These are phyloP conservation scores for Darksidea phi DNA, from an alignment of 495 filamentous ascomycete genomes.

Conservation along the genomic window DNA sequence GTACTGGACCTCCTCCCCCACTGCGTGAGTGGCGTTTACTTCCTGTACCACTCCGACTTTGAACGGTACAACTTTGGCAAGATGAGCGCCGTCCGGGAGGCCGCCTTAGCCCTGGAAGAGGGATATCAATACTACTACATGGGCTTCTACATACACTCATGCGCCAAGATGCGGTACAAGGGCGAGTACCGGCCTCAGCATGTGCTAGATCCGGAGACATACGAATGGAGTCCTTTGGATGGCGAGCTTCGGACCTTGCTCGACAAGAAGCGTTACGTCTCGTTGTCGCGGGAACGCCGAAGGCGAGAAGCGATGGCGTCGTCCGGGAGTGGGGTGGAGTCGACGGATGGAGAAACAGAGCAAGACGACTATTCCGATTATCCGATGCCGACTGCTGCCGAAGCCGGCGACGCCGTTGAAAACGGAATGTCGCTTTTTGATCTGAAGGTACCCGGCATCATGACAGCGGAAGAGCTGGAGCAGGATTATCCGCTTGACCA, in stretches of 20 bases:
- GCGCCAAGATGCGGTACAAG: conserved; percentile 87
- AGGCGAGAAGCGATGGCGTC: background rate
- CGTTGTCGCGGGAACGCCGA: conserved; percentile 56
- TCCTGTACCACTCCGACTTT: conserved; percentile 83
- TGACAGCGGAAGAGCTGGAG: conserved; percentile 62
- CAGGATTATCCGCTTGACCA: conserved; percentile 60
- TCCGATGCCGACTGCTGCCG: conserved; percentile 10
- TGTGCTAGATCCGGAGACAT: conserved; percentile 74
- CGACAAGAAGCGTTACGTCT: conserved; percentile 65
- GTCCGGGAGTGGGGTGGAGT: conserved; percentile 9
- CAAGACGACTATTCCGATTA: conserved; percentile 12
- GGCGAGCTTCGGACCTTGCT: conserved; percentile 63
- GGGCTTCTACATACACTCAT: conserved; percentile 73
- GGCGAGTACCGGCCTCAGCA: conserved; percentile 80
- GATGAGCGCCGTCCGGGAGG: conserved; percentile 81
- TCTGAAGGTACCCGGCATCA: conserved; percentile 73
- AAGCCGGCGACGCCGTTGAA: conserved; percentile 39
- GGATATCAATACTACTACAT: conserved; percentile 75
- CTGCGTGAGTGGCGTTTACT: conserved; percentile 90
- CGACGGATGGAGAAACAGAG: conserved; percentile 35
- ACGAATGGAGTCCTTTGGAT: conserved; percentile 74
- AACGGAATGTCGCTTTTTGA: conserved; percentile 58
- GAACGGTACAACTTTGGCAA: conserved; percentile 82
- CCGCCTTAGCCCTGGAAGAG: conserved; percentile 70
- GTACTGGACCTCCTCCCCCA: conserved; percentile 86